Base-by-base conservation (phyloP, 495 filamentous ascomycete genomes). In the Gamarada debralockiae region DNA sequence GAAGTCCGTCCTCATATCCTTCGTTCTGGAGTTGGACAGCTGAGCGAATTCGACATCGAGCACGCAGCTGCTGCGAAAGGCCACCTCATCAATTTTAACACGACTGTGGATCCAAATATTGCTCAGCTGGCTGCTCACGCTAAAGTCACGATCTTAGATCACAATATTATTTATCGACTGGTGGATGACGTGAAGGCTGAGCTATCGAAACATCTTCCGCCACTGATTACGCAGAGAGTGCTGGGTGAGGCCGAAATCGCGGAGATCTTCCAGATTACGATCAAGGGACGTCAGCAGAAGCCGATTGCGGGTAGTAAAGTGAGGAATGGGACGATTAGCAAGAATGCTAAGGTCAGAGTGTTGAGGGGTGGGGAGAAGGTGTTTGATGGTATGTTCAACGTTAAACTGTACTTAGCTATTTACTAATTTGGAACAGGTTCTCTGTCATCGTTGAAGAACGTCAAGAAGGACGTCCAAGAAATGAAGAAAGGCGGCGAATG, bases 401-500 rank as follows among this genome's bases (percentile, higher is more conserved):
- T 29, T 42, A 33, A 43, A 18, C 6, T 13, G 14, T 37, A 13
- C 22, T 5, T 41, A 13, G 37, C n/a, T n/a, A 22, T 24, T 18
- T 18, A 25, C 46, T 61, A 38, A 54, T 37, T 20, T 17, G 21
- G 7, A 13, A 36, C 22, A 95, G 92, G 92, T 49, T 72, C 75
- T 8, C 75, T 97, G 13, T 73, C 80, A 17, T 88, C 86, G 2
- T 79, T 99, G 25, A 97, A 93, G 73, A 86, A 92, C 59, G 80
- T 87, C 65, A 95, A 97, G 77, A 93, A 95, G 59, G 89, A 96
- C 62, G 84, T 91, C 6, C 72, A 73, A 7, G 87, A 95, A 62
- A 91, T 92, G 82, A 84, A 82, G 60, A 97, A 95, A 74, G 91
- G 89, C 36, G 82, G 74, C 37, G 95, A 99, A 66, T 99, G 95